Conservation (phyloP, 2,329 filamentous ascomycete species). For the Raffaelea albimanens region DNA sequence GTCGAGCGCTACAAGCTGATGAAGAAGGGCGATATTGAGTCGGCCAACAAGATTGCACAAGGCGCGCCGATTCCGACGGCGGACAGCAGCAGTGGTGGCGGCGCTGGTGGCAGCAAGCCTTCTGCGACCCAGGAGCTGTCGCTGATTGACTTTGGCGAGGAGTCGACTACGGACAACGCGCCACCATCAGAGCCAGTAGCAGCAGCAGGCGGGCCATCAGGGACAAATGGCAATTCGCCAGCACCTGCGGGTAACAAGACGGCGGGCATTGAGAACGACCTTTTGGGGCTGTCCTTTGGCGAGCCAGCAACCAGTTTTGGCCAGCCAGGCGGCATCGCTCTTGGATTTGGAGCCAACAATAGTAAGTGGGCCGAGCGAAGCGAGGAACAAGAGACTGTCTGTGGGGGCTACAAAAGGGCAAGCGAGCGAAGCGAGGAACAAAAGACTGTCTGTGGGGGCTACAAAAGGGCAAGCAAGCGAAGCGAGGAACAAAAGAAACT, state of each 20-base stretch:
- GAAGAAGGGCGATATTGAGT: slow-evolving; percentile 88
- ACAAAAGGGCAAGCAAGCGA: background rate
- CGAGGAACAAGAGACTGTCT: no score
- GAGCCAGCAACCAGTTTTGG: slow-evolving; percentile 52
- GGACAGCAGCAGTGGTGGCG: slow-evolving; percentile 38
- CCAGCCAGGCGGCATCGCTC: slow-evolving; percentile 65
- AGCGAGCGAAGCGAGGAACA: no score
- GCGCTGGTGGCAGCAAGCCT: slow-evolving; percentile 53
- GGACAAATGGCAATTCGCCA: no score
- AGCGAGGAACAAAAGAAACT: background rate
- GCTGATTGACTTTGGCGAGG: slow-evolving; percentile 79
- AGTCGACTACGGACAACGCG: slow-evolving; percentile 16
- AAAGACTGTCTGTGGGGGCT: no score
- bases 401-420: no score
- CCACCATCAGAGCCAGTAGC: slow-evolving; percentile 28
- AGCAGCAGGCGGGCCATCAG: no score
- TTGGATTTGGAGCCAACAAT: slow-evolving; percentile 65
- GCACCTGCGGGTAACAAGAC: slow-evolving; percentile 35
- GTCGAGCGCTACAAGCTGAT: slow-evolving; percentile 92
- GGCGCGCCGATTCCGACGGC: slow-evolving; percentile 46
- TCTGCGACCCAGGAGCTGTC: slow-evolving; percentile 63
- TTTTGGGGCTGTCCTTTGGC: slow-evolving; percentile 78
- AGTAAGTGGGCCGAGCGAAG: slow-evolving; percentile 35
- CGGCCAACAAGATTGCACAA: slow-evolving; percentile 71
- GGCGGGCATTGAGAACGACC: slow-evolving; percentile 74